Evolutionary conservation across 2,329 filamentous ascomycete species (phyloP).

Genomic region (Xylaria sp.): DNA sequence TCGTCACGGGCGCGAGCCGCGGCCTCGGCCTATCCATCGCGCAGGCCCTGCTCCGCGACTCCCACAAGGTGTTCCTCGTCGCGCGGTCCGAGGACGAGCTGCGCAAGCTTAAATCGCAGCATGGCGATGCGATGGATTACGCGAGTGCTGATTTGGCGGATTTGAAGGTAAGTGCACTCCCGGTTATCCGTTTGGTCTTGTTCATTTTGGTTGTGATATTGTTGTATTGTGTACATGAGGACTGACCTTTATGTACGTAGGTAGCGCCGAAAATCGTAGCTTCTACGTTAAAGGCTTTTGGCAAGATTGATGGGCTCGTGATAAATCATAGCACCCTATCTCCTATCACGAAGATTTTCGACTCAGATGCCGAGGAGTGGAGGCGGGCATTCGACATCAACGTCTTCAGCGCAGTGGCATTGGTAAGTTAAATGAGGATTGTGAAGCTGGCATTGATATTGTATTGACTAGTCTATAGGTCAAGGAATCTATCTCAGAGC

Average conservation of each 20-base stretch:
- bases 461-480: slow-evolving; percentile 56
- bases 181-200: not conserved
- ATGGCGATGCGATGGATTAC: slow-evolving; percentile 60
- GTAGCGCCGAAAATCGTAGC: slow-evolving; percentile 67
- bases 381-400: slow-evolving; percentile 79
- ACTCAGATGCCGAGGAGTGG: slow-evolving; percentile 76
- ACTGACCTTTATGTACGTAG: slow-evolving; percentile 43
- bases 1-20: slow-evolving; percentile 70
- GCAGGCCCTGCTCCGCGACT: slow-evolving; percentile 55
- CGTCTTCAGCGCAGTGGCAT: slow-evolving; percentile 79
- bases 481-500: slow-evolving; percentile 70
- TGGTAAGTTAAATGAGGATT: slow-evolving; percentile 64
- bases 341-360: slow-evolving; percentile 73
- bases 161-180: slow-evolving; percentile 48
- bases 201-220: no score
- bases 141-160: slow-evolving; percentile 62
- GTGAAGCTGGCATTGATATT: slow-evolving; percentile 3
- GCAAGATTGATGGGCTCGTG: slow-evolving; percentile 78
- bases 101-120: slow-evolving; percentile 55
- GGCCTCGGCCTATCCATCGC: slow-evolving; percentile 66
- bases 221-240: not conserved
- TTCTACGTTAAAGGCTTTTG: slow-evolving; percentile 70
- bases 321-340: slow-evolving; percentile 85
- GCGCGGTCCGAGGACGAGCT: slow-evolving; percentile 59
- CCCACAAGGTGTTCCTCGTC: slow-evolving; percentile 65